These are phyloP conservation scores for Coniochaeta pulveracea DNA, from an alignment of 2,329 filamentous ascomycete species.

Conservation along the genomic window DNA sequence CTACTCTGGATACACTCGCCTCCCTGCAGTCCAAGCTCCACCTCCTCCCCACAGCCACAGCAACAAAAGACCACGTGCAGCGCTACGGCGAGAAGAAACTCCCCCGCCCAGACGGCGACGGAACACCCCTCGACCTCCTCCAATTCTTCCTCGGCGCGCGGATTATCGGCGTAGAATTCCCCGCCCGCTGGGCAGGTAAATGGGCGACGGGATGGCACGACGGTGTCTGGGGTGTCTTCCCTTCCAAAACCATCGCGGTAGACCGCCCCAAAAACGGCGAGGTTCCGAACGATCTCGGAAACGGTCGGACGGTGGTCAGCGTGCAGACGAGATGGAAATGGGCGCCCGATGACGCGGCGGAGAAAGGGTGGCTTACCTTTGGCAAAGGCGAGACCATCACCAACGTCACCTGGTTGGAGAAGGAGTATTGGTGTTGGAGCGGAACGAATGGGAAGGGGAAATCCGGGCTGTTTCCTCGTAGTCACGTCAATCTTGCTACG, in stretches of 20 bases:
- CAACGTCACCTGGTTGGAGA: constrained; percentile 41
- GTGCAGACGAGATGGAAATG: constrained; percentile 44
- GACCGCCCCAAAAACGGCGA: constrained; percentile 33
- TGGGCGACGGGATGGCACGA: constrained; percentile 48
- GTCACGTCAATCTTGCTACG: not conserved
- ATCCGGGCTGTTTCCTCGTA: constrained; percentile 20
- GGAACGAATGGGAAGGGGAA: constrained; percentile 22
- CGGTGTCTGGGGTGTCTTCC: constrained; percentile 35
- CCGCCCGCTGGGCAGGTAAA: constrained; percentile 37
- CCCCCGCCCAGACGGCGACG: constrained; percentile 19
- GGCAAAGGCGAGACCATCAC: constrained; percentile 56
- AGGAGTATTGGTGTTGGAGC: constrained; percentile 24
- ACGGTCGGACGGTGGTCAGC: constrained; percentile 32
- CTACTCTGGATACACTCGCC: too few species aligned
- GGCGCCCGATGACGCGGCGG: constrained; percentile 27
- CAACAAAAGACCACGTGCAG: constrained; percentile 21
- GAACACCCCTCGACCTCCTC: constrained; percentile 24
- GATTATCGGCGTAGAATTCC: constrained; percentile 40
- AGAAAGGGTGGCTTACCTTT: constrained; percentile 42
- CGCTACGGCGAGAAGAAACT: constrained; percentile 21
- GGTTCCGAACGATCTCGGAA: constrained; percentile 32
- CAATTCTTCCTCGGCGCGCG: constrained; percentile 32
- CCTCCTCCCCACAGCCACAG: constrained; percentile 21
- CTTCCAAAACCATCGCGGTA: constrained; percentile 34
- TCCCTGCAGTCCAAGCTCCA: constrained; percentile 16